These are phyloP conservation scores for Malus asiatica DNA, from an alignment of 306 rosid species.

Conservation along the genomic window DNA sequence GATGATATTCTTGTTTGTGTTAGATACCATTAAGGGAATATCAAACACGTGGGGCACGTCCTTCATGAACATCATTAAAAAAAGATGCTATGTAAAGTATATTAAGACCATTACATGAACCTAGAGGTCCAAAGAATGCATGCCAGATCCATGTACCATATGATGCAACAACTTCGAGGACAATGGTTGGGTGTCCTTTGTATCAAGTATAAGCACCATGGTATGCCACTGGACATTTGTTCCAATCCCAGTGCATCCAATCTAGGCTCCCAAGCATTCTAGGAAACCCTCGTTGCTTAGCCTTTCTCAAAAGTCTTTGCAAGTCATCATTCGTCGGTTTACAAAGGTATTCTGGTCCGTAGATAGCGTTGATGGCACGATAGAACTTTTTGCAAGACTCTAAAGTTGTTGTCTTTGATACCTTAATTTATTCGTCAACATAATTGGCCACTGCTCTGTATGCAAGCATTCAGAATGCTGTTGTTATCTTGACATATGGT, in stretches of 20 bases:
- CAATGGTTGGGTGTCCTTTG: not conserved
- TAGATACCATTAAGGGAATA: not conserved
- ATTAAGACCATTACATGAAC: not conserved
- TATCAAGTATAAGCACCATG: not conserved
- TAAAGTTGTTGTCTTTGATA: not conserved
- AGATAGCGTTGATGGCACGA: not conserved
- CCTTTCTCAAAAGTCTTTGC: not conserved
- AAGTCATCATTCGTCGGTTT: not conserved
- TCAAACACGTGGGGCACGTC: not conserved
- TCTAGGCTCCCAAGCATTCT: not conserved
- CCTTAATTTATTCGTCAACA: not conserved
- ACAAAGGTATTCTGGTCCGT: not conserved
- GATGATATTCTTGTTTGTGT: not conserved
- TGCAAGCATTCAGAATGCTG: not conserved
- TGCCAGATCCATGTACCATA: not conserved
- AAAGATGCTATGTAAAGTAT: not conserved
- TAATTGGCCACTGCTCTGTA: not conserved
- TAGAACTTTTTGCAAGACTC: not conserved
- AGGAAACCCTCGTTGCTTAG: not conserved
- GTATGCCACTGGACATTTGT: not conserved
- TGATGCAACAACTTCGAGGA: not conserved
- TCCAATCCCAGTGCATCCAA: not conserved
- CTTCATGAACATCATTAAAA: not conserved
- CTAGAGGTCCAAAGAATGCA: not conserved
- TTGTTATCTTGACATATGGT: not conserved